A percentile compares a stretch with the other conserved stretches of the same genome.
These are phyloP conservation scores for Fusarium verticillioides DNA, from an alignment of 2,329 filamentous ascomycete species.

Conservation along the genomic window DNA sequence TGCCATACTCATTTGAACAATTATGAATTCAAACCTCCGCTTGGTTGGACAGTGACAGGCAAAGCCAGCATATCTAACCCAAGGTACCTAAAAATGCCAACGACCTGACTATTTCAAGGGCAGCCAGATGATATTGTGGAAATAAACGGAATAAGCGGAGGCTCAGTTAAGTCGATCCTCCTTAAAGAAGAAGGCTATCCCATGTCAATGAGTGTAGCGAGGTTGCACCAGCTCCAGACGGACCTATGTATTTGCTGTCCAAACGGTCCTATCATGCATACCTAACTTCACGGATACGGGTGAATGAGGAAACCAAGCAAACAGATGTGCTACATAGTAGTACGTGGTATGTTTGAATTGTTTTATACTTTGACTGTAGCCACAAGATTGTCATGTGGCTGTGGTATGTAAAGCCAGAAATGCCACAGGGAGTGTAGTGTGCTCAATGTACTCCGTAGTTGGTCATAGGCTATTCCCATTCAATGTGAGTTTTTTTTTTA, in stretches of 20 bases:
- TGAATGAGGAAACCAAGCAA: conserved; percentile 39
- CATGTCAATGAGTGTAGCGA: conserved; percentile 75
- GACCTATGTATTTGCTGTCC: conserved; percentile 58
- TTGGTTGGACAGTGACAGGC: neutral
- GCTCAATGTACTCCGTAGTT: neutral
- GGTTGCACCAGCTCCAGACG: conserved; percentile 65
- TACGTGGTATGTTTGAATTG: neutral
- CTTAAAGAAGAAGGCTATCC: conserved; percentile 62
- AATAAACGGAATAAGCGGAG: conserved; percentile 50
- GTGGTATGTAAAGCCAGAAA: neutral
- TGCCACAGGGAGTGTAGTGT: neutral
- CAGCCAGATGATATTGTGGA: neutral
- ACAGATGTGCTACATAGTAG: neutral
- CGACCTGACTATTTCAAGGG: neutral
- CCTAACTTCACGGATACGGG: conserved; percentile 68
- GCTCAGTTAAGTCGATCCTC: conserved; percentile 23
- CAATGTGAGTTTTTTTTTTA: neutral
- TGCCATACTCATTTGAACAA: neutral
- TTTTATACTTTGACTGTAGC: conserved; percentile 12
- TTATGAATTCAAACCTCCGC: neutral
- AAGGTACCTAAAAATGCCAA: neutral
- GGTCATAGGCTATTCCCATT: neutral
- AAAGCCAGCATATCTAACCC: neutral
- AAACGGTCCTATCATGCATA: conserved; percentile 76
- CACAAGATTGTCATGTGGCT: neutral